Conservation (phyloP, 306 rosid genomes). For the Hippophae gyantsensis region DNA sequence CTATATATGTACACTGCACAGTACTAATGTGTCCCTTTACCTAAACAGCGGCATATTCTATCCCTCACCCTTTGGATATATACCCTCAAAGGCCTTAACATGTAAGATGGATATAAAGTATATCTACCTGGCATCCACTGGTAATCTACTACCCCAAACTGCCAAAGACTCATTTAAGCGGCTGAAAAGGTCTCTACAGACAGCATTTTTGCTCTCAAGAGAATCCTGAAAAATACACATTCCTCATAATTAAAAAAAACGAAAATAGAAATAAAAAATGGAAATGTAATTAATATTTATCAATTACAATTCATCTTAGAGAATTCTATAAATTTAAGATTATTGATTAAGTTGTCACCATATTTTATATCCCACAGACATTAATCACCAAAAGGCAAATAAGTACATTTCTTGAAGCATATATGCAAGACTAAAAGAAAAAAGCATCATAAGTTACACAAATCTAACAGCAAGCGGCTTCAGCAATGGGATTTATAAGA, state of each 20-base stretch:
- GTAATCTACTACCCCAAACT: conserved; percentile 71
- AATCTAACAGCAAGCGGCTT: background rate
- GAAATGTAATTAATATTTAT: conserved; percentile 4
- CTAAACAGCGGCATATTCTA: too few species aligned
- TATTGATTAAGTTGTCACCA: conserved; percentile 9
- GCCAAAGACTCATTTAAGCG: conserved; percentile 70
- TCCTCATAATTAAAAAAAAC: background rate
- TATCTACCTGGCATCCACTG: conserved; percentile 69
- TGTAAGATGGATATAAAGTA: background rate
- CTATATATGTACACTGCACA: too few species aligned
- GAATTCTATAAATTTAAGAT: conserved; percentile 8
- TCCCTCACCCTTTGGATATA: too few species aligned
- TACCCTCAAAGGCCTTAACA: too few species aligned
- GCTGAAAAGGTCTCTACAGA: conserved; percentile 51
- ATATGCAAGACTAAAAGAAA: background rate
- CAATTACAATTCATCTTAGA: background rate
- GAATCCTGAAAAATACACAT: conserved; percentile 54
- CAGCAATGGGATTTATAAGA: background rate
- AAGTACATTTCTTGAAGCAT: background rate
- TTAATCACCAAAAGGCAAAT: background rate
- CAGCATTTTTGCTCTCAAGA: conserved; percentile 61
- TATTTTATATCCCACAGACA: background rate
- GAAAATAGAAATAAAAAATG: background rate
- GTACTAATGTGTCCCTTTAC: too few species aligned
- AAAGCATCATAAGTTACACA: background rate